Evolutionary conservation across 352 stramenopile genomes (phyloP), one percentile per base, ranked within the genome.

Genomic region (Globisporangium apiculatum): DNA sequence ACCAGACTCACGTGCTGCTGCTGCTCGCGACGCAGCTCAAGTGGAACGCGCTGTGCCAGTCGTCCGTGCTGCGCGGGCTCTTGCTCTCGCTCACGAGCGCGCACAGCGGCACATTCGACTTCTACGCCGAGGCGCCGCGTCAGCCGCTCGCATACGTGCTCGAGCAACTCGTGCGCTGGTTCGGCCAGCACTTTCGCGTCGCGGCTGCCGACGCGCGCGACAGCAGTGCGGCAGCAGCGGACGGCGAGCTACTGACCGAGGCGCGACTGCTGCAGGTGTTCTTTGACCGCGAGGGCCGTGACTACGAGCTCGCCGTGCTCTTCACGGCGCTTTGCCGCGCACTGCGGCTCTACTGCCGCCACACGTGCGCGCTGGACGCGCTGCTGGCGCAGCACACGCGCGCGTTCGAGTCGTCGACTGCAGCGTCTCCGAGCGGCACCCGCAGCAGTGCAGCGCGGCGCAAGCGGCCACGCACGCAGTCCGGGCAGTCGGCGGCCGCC

Each of bases 81-180:
- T 9, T 91, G 57, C 62, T 90, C 48, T 93, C 83, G 55, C 61
- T 90, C 12, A 77, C 76, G 5, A 48, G 62, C 0, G 80, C 62
- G 31, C 7, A n/a, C 50, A 58, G 72, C 9, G 61, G 53, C 9
- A 7, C 43, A 15, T 48, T 80, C 36, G 76, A 89, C 60, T 83
- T 86, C 48, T 74, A 74, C 31, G 47, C 50, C 4, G 68, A 79
- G 3, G 53, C 76, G 48, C 66, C 66, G 15, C 41, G 57, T 38
- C 68, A 73, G 40, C 70, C 69, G 31, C 66, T 79, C 49, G 49
- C 54, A 55, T 91, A 88, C 59, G 70, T 66, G 41, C 51, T 91
- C 51, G 71, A 89, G 64, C 64, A 83, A 57, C 65, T 94, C 12
- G 61, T 91, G 62, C 76, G 72, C 15, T 94, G 84, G 83, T 89